Percentiles rank a stretch among this genome's conserved stretches.
Conservation (phyloP, 345 rosid species). For the Gossypium rotundifolium region DNA sequence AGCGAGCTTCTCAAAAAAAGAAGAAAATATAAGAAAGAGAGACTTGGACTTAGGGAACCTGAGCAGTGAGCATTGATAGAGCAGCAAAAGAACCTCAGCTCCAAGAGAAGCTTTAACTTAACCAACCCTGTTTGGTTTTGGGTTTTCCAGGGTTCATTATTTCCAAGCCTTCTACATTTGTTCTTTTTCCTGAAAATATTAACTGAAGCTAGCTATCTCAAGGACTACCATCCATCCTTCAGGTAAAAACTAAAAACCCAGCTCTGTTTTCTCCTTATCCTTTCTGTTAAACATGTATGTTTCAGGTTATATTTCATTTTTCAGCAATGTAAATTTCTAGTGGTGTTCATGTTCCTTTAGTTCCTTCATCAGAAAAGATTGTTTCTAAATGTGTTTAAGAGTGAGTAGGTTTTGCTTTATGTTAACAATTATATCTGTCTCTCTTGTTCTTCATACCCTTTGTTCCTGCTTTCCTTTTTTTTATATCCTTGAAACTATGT, state of each 20-base stretch:
- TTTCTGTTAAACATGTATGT: background rate
- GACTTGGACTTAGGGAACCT: background rate
- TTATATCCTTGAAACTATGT: too few species aligned
- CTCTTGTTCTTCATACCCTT: too few species aligned
- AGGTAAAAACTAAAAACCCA: slow-evolving; percentile 2
- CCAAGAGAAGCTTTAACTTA: background rate
- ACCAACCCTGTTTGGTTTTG: background rate
- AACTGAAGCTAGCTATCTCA: background rate
- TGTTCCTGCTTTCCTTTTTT: too few species aligned
- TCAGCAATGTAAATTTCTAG: background rate
- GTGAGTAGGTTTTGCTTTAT: background rate
- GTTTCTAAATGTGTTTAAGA: background rate
- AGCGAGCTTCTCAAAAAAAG: too few species aligned
- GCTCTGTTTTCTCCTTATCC: background rate
- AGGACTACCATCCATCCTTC: background rate
- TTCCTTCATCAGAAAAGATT: background rate
- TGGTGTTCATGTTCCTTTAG: background rate
- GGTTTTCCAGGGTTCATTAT: slow-evolving; percentile 1
- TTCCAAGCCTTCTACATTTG: background rate
- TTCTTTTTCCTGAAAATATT: background rate
- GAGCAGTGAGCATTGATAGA: background rate
- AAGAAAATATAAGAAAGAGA: background rate
- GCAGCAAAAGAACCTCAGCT: background rate
- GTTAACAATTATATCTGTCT: too few species aligned
- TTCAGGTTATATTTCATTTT: background rate